Evolutionary conservation across 257 asterid genomes (phyloP).

Genomic region (Cordia subcordata): DNA sequence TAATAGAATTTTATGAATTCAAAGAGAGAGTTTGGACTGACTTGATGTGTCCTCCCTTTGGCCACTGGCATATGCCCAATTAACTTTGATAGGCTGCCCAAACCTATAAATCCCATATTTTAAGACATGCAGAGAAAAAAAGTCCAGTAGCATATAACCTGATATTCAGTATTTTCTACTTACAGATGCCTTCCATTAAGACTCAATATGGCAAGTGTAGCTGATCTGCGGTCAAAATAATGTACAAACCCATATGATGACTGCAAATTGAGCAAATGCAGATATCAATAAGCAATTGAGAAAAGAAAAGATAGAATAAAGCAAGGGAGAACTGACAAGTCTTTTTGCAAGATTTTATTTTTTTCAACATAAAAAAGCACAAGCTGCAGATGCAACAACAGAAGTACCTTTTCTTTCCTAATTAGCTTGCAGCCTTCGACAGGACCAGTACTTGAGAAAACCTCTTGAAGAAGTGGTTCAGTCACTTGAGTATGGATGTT

Average conservation of each 20-base stretch:
- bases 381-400: background rate
- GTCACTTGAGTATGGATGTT: slow-evolving; percentile 81
- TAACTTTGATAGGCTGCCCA: slow-evolving; percentile 97
- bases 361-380: background rate
- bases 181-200: slow-evolving; percentile 58
- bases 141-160: slow-evolving; percentile 6
- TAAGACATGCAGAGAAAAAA: slow-evolving; percentile 7
- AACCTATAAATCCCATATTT: slow-evolving; percentile 46
- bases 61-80: slow-evolving; percentile 90
- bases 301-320: background rate
- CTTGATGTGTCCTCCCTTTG: slow-evolving; percentile 97
- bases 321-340: slow-evolving; percentile 5
- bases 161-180: slow-evolving; percentile 22
- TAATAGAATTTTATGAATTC: slow-evolving; percentile 5
- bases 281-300: background rate
- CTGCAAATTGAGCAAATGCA: slow-evolving; percentile 23
- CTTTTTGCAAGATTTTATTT: background rate
- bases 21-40: slow-evolving; percentile 20
- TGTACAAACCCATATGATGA: slow-evolving; percentile 49
- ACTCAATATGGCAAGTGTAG: slow-evolving; percentile 42
- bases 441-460: slow-evolving; percentile 79
- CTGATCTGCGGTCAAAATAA: slow-evolving; percentile 47
- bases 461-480: slow-evolving; percentile 89
- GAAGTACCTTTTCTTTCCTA: slow-evolving; percentile 74
- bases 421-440: slow-evolving; percentile 87